Percentiles rank a stretch among this genome's conserved stretches.
Evolutionary conservation across 768 basidiomycete genomes (phyloP).

Genomic region (Tylopilus subfusipes): DNA sequence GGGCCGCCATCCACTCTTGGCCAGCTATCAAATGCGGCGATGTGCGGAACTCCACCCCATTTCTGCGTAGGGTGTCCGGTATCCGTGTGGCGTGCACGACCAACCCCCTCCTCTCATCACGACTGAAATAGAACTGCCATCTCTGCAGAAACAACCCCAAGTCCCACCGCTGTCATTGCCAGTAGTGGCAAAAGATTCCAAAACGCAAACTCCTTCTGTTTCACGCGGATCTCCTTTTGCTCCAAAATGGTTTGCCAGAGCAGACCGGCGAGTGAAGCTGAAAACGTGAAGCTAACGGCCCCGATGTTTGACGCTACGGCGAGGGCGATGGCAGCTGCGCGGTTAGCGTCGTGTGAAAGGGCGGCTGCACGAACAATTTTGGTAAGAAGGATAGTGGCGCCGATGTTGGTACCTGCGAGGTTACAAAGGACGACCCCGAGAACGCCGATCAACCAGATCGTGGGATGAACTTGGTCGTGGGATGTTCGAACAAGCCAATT

Average conservation of each 20-base stretch:
- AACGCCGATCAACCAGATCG: constrained; percentile 68
- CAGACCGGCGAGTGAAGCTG: constrained; percentile 83
- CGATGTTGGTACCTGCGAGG: constrained; percentile 84
- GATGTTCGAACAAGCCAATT: constrained; percentile 57
- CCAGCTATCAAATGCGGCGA: background rate
- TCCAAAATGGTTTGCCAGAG: constrained; percentile 74
- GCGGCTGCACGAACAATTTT: constrained; percentile 49
- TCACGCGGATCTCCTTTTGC: constrained; percentile 61
- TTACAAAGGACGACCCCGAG: constrained; percentile 75
- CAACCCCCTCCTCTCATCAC: background rate
- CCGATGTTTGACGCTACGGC: constrained; percentile 89
- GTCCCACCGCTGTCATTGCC: constrained; percentile 9
- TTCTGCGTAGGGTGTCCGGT: no score
- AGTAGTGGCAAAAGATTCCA: constrained; percentile 68
- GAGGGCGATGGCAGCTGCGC: constrained; percentile 67
- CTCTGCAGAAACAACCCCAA: constrained; percentile 44
- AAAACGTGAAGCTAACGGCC: constrained; percentile 86
- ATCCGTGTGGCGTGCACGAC: background rate
- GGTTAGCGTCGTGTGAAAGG: no score
- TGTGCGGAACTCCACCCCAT: background rate
- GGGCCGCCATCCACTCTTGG: background rate
- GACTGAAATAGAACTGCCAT: constrained; percentile 51
- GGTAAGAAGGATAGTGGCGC: no score
- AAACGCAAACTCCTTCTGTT: constrained; percentile 58
- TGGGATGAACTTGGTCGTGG: constrained; percentile 39